These are phyloP conservation scores for Globisporangium heterothallicum DNA, from an alignment of 352 stramenopile genomes.

Conservation along the genomic window DNA sequence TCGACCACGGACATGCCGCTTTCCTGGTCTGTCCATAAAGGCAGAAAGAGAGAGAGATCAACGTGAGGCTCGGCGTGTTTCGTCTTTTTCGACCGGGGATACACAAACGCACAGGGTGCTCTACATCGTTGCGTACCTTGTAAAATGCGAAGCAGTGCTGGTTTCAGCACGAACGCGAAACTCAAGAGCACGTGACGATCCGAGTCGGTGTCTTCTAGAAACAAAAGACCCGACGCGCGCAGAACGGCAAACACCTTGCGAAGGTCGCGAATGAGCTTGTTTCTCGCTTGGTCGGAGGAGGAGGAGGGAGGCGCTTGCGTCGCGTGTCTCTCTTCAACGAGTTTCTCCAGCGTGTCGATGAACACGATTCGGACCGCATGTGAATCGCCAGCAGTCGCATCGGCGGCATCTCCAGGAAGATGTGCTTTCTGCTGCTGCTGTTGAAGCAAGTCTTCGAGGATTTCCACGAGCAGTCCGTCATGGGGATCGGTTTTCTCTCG, in stretches of 20 bases:
- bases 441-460: conserved; percentile 27
- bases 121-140: conserved; percentile 20
- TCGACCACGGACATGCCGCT: conserved; percentile 34
- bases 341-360: conserved; percentile 6
- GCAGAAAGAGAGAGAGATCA: background rate
- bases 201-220: conserved; percentile 42
- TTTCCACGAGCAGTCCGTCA: conserved; percentile 30
- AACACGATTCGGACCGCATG: conserved; percentile 11
- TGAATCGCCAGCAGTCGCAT: background rate
- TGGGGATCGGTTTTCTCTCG: conserved; percentile 13
- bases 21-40: conserved; percentile 16
- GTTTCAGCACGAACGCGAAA: conserved; percentile 36
- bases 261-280: conserved; percentile 11
- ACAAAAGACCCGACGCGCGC: conserved; percentile 40
- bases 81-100: background rate
- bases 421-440: conserved; percentile 17
- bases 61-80: too few relatives aligned
- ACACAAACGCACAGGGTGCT: background rate
- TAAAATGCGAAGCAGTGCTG: conserved; percentile 34
- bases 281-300: background rate
- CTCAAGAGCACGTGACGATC: conserved; percentile 58
- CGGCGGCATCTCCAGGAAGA: too few relatives aligned
- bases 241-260: conserved; percentile 43
- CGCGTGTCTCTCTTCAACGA: background rate
- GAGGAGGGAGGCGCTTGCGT: too few relatives aligned